These are phyloP conservation scores for Hamamelis virginiana DNA, from an alignment of 164 flowering plant genomes.

Conservation along the genomic window DNA sequence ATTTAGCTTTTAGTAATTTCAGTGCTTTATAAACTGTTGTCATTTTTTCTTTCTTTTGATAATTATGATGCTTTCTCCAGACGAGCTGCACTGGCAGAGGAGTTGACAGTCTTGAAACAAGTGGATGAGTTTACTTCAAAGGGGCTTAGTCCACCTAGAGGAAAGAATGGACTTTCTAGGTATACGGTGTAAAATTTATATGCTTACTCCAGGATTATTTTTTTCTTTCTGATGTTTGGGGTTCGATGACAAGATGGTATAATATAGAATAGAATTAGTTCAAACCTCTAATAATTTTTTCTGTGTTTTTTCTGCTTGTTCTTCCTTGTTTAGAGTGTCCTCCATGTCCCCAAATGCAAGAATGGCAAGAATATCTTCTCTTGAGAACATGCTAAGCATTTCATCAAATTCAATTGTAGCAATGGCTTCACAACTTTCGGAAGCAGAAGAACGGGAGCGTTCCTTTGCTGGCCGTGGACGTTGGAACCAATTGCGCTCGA, in stretches of 20 bases:
- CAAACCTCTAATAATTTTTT: neutral
- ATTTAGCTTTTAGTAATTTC: neutral
- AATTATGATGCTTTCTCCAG: slow-evolving; percentile 37
- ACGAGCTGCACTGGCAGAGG: slow-evolving; percentile 93
- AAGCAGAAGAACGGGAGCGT: slow-evolving; percentile 97
- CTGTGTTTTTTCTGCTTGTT: neutral
- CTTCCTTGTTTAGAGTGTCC: slow-evolving; percentile 51
- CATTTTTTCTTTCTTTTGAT: neutral
- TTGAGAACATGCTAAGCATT: slow-evolving; percentile 86
- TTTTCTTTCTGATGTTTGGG: neutral
- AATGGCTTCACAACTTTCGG: slow-evolving; percentile 99
- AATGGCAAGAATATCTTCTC: slow-evolving; percentile 84
- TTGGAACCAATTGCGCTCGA: slow-evolving; percentile 92
- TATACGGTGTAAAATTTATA: slow-evolving; percentile 12
- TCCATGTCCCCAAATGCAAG: slow-evolving; percentile 91
- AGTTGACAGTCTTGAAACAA: slow-evolving; percentile 74
- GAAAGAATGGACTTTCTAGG: slow-evolving; percentile 85
- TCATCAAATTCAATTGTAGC: slow-evolving; percentile 90
- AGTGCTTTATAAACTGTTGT: neutral
- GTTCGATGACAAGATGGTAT: neutral
- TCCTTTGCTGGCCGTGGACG: slow-evolving; percentile 80
- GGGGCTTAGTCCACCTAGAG: slow-evolving; percentile 83
- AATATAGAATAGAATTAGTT: neutral
- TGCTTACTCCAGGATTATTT: neutral
- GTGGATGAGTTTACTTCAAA: slow-evolving; percentile 75